A percentile compares a stretch with the other conserved stretches of the same genome.
Conservation (phyloP, 2,329 filamentous ascomycete genomes). For the Cercospora beticola region DNA sequence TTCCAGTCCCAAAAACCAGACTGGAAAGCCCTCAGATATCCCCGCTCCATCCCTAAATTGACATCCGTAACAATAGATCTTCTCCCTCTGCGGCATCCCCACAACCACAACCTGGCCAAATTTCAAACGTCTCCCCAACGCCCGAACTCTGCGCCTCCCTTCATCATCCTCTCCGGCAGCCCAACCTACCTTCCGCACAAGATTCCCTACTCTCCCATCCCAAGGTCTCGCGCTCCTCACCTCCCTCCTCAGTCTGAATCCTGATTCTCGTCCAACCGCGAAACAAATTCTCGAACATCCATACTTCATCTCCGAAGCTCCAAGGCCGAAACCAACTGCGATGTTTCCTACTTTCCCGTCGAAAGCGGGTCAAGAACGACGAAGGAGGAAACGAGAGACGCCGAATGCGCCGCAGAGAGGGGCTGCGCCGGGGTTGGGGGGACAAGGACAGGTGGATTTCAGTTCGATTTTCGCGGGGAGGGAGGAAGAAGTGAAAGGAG, state of each 20-base stretch:
- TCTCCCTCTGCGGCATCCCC: conserved; percentile 83
- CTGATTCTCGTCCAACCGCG: conserved; percentile 67
- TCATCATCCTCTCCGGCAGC: neutral
- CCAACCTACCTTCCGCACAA: conserved; percentile 58
- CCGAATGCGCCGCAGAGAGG: conserved; percentile 83
- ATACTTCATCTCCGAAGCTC: conserved; percentile 82
- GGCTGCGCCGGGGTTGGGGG: conserved; percentile 38
- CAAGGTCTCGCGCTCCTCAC: conserved; percentile 71
- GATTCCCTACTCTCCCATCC: conserved; percentile 77
- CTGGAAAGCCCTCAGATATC: conserved; percentile 33
- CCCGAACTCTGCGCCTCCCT: conserved; percentile 69
- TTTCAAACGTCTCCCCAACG: conserved; percentile 85
- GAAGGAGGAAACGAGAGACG: conserved; percentile 67
- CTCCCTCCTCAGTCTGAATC: conserved; percentile 72
- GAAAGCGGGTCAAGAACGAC: conserved; percentile 82
- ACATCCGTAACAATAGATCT: conserved; percentile 57
- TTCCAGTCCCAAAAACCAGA: conserved; percentile 25
- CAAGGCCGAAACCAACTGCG: conserved; percentile 81
- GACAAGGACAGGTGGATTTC: conserved; percentile 44
- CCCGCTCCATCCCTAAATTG: conserved; percentile 18
- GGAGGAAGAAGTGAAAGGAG: conserved; percentile 50
- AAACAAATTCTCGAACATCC: conserved; percentile 71
- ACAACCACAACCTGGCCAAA: conserved; percentile 79
- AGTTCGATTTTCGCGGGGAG: conserved; percentile 52
- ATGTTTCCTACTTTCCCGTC: conserved; percentile 98